phyloP scores from a whole-genome alignment of 805 yeast genomes.

The Saturnispora sanitii region DNA sequence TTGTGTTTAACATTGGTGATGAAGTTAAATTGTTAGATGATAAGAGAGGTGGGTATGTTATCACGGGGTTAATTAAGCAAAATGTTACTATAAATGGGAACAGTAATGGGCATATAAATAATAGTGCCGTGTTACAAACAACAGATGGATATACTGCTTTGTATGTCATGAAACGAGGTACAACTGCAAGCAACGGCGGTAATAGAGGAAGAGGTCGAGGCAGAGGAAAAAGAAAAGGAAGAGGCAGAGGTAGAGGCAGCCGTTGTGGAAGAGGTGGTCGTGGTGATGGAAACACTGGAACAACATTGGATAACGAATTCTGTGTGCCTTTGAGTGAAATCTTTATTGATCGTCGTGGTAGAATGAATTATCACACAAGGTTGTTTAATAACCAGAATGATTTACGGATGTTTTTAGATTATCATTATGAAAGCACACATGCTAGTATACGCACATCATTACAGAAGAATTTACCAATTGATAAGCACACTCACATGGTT shows the following conservation, averaged over 20 bases:
- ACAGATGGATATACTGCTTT: too few species aligned
- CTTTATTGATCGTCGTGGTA: constrained; percentile 7
- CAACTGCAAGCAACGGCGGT: too few species aligned
- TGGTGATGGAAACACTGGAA: too few species aligned
- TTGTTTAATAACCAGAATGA: constrained; percentile 13
- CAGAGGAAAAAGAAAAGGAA: too few species aligned
- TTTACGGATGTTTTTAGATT: constrained; percentile 12
- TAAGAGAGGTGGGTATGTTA: constrained; percentile 6
- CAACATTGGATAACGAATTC: too few species aligned
- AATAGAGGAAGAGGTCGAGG: too few species aligned
- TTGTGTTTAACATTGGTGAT: constrained; percentile 15
- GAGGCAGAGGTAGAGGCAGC: too few species aligned
- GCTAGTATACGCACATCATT: not conserved
- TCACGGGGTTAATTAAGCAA: constrained; percentile 14
- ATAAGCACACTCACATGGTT: too few species aligned
- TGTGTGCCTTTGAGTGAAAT: constrained; percentile 7
- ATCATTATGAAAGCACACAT: not conserved
- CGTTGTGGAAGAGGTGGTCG: too few species aligned
- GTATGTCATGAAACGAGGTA: too few species aligned
- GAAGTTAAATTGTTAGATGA: constrained; percentile 7
- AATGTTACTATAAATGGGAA: constrained; percentile 3
- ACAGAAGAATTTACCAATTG: too few species aligned
- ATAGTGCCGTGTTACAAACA: constrained; percentile 7
- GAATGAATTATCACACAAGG: constrained; percentile 8
- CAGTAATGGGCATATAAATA: constrained; percentile 12